These are phyloP conservation scores for Crucihimalaya himalaica DNA, from an alignment of 345 rosid genomes.

Conservation along the genomic window DNA sequence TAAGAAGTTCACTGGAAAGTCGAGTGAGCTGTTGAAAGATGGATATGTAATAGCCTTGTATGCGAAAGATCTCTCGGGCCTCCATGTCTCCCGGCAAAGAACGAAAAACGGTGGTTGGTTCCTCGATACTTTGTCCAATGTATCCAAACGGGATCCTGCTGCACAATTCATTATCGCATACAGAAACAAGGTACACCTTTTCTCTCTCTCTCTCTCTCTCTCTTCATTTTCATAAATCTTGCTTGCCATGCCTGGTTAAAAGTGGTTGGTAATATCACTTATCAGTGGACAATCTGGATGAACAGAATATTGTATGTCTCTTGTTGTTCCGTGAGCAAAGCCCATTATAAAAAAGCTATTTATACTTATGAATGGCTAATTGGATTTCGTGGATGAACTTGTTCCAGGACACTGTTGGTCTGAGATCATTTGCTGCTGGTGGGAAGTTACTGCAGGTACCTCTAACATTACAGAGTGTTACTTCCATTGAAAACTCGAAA, in stretches of 20 bases:
- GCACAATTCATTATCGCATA: constrained; percentile 91
- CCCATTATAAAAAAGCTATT: not conserved
- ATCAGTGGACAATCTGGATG: too few species aligned
- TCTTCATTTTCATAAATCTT: constrained; percentile 8
- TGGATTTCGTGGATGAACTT: constrained; percentile 2
- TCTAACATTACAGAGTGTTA: constrained; percentile 22
- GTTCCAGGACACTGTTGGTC: constrained; percentile 85
- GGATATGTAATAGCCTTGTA: constrained; percentile 87
- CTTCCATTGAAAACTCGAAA: not conserved
- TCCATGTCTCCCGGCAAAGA: constrained; percentile 92
- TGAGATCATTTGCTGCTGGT: constrained; percentile 99
- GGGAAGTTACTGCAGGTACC: constrained; percentile 97
- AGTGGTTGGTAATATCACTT: not conserved
- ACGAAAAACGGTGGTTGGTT: constrained; percentile 98
- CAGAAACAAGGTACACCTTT: constrained; percentile 73
- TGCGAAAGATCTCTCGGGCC: constrained; percentile 67
- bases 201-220: not conserved
- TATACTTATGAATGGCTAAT: constrained; percentile 8
- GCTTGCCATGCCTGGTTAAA: not conserved
- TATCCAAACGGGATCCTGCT: constrained; percentile 95
- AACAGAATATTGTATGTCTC: too few species aligned
- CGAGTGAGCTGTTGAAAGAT: constrained; percentile 74
- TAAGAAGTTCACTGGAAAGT: constrained; percentile 56
- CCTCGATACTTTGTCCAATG: constrained; percentile 82
- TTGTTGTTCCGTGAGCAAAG: not conserved